Percentiles rank a stretch among this genome's conserved stretches.
Evolutionary conservation across 768 basidiomycete genomes (phyloP).

Genomic region (Russula dissimulans): DNA sequence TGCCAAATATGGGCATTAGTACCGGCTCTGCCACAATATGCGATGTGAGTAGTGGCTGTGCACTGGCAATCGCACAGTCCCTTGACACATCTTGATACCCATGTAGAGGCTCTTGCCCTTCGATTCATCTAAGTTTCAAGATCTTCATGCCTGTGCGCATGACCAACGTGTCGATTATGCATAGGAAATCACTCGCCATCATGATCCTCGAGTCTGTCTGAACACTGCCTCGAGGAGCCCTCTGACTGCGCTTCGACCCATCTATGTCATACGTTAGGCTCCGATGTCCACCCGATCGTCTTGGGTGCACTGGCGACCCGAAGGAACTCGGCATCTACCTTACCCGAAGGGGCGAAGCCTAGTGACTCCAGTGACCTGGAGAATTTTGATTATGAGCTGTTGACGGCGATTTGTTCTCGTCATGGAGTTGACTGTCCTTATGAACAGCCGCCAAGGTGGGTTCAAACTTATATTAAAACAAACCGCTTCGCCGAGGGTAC

Average conservation of each 20-base stretch:
- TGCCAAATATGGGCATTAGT: conserved; percentile 1
- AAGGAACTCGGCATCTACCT: conserved; percentile 2
- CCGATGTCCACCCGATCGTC: conserved; percentile 8
- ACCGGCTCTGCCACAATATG: background rate
- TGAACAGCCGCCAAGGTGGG: conserved; percentile 3
- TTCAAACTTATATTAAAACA: conserved; percentile 6
- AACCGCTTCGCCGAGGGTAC: background rate
- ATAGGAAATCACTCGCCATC: background rate
- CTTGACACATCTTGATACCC: background rate
- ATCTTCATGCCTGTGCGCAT: background rate
- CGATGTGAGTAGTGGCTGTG: background rate
- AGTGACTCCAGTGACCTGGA: background rate
- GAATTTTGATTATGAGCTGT: conserved; percentile 4
- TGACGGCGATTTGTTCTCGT: conserved; percentile 2
- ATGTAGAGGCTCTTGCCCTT: background rate
- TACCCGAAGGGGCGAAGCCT: conserved; percentile 10
- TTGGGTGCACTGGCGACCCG: background rate
- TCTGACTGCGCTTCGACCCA: conserved; percentile 2
- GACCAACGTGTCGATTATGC: background rate
- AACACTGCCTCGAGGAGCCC: conserved; percentile 5
- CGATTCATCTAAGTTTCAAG: background rate
- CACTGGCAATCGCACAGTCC: background rate
- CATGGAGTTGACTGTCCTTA: background rate
- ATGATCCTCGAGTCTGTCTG: background rate
- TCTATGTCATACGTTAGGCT: background rate